A percentile compares a stretch with the other conserved stretches of the same genome.
These are phyloP conservation scores for Syzygium oleosum DNA, from an alignment of 345 rosid genomes.

Conservation along the genomic window DNA sequence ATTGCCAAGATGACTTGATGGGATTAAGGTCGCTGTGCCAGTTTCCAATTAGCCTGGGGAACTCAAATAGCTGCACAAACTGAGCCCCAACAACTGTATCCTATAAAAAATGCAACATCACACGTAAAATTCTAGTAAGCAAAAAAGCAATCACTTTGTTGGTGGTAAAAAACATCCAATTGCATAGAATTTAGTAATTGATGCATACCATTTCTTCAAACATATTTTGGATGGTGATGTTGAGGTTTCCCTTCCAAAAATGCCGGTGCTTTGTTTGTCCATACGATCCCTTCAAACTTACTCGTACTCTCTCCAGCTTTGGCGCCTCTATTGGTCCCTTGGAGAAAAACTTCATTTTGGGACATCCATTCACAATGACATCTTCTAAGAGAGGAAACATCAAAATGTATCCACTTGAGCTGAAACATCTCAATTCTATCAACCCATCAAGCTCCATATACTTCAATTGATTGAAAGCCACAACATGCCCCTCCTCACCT, in stretches of 20 bases:
- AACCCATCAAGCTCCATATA: background rate
- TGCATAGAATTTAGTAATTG: background rate
- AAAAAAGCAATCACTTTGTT: background rate
- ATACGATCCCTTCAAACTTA: fast-evolving
- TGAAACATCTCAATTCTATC: background rate
- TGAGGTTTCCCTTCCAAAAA: background rate
- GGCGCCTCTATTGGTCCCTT: fast-evolving
- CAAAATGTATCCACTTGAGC: background rate
- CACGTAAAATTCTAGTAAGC: background rate
- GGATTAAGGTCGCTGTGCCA: background rate
- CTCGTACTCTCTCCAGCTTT: background rate
- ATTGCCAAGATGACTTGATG: background rate
- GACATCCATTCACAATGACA: background rate
- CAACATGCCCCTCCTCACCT: background rate
- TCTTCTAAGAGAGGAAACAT: background rate
- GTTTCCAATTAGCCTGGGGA: background rate
- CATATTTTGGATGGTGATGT: background rate
- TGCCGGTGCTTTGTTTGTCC: fast-evolving
- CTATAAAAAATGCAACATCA: background rate
- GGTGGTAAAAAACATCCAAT: background rate
- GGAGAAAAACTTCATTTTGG: background rate
- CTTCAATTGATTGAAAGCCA: background rate
- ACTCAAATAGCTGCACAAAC: background rate
- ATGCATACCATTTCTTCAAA: background rate
- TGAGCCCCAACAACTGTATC: fast-evolving